Base-by-base conservation (phyloP, 148 eudicot genomes). In the Euryodendron excelsum region DNA sequence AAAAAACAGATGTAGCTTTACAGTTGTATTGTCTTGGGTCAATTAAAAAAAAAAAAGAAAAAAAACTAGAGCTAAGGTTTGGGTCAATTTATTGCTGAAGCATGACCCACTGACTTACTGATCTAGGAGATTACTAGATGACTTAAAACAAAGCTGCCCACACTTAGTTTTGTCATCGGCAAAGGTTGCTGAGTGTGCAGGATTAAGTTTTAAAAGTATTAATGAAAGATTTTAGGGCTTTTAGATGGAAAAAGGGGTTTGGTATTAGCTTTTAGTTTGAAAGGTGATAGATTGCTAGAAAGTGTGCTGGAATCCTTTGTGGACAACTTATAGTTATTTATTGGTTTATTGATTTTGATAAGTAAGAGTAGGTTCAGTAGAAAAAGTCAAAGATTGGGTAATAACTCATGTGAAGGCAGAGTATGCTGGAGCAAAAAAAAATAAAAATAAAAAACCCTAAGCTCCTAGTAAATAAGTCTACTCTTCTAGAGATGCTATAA, bases 161-260 rank as follows among this genome's bases (percentile, higher is more conserved):
- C 59, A 2, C 5, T 30, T 47, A 30, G 25, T 62, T 33, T 52
- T 53, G 33, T 72, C 63, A 41, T n/a, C 28, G 30, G 39, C 41
- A 52, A 65, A 25, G 61, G 30, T 12, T 28, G 7, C 13, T 72
- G 31, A 11, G 48, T 71, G 53, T 15, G 56, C 45, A 47, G 73
- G 56, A 69, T 37, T 27, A 11, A 34, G 62, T 4, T 31, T 20
- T 52, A 21, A 9, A 9, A 20, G 45, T n/a, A 47, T 30, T 48
- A 50, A 50, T 72, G 63, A 33, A 72, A 72, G 52, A 45, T 14
- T 44, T 20, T 44, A 69, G 25, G 50, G 30, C 53, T 71, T 50
- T 48, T 71, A 33, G 3, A 37, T 23, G 14, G 5, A 23, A 53
- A 58, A 2, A n/a, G n/a, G n/a, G 8, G 25, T 4, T 60, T 25